Evolutionary conservation across 495 filamentous ascomycete genomes (phyloP), one percentile per base, ranked within the genome.

Genomic region (Tuber magnatum): DNA sequence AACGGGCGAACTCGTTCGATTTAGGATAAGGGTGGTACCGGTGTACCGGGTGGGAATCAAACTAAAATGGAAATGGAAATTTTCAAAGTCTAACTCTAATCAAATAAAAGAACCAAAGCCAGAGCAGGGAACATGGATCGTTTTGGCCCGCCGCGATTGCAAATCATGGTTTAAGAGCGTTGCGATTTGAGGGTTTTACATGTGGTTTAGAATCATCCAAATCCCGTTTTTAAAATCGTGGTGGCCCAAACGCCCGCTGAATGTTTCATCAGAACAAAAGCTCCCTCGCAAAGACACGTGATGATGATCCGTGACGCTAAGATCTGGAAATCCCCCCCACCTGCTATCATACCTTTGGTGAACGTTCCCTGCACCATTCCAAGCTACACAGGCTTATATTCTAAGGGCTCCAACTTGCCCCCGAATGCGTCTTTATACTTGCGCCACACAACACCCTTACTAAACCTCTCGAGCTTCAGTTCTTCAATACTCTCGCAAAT

Each of bases 401-500:
- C 56, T 3, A 65, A 65, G 35, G 56, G 28, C 14, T 65, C 56
- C 16, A 65, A 20, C 18, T 65, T 65, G 3, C 12, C 28, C 32
- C 14, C 56, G 16, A 32, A 65, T 16, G 1, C 28, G 28, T 6
- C 14, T 35, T 35, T 35, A 20, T 16, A 35, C 32, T 14, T 65
- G 28, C 32, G 14, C 28, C 28, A 65, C 32, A 65, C 56, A 65
- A 65, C 56, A 1, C 56, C 56, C 18, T 65, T 65, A 35, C 28
- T 35, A 35, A 65, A 65, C 56, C 56, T 65, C 28, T 65, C 56
- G 6, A 65, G 28, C 6, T 38, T 71, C 12, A 79, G 38, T 32
- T 70, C 76, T 28, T 48, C 46, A 56, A 78, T 69, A 22, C n/a
- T 24, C 5, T 56, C 16, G 12, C 68, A 18, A 44, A 46, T 42